Percentiles rank a stretch among this genome's conserved stretches.
Evolutionary conservation across 139 green algal species (phyloP).

Genomic region (Chlamydomonas urium): DNA sequence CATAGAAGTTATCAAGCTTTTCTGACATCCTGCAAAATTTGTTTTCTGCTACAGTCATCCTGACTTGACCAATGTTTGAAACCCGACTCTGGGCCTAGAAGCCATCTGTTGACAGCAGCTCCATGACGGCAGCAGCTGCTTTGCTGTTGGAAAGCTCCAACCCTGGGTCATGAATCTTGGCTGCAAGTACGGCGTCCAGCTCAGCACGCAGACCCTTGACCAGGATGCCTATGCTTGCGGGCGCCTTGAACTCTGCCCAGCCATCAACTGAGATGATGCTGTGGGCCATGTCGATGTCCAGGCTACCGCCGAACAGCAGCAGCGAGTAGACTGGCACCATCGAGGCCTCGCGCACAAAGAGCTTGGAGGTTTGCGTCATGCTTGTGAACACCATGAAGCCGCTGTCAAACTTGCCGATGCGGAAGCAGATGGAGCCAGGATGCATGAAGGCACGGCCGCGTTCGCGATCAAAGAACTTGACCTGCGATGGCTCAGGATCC

Average conservation of each 20-base stretch:
- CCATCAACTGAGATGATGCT: slow-evolving; percentile 56
- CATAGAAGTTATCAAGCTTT: too few species aligned
- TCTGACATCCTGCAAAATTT: too few species aligned
- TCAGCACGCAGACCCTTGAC: slow-evolving; percentile 67
- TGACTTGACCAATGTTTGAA: too few species aligned
- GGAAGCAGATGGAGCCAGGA: slow-evolving; percentile 82
- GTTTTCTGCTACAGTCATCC: too few species aligned
- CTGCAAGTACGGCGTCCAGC: slow-evolving; percentile 59
- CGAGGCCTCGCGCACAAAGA: slow-evolving; percentile 6
- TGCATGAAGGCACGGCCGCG: slow-evolving; percentile 89
- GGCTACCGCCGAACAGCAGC: slow-evolving; percentile 77
- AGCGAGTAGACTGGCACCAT: slow-evolving; percentile 69
- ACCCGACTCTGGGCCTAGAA: too few species aligned
- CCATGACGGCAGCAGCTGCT: slow-evolving; percentile 53
- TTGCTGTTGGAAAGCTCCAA: slow-evolving; percentile 48
- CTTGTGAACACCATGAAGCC: slow-evolving; percentile 86
- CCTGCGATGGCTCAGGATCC: slow-evolving; percentile 21
- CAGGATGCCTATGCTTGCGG: slow-evolving; percentile 55
- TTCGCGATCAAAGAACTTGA: slow-evolving; percentile 68
- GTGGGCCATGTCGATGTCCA: slow-evolving; percentile 49
- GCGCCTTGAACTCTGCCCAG: slow-evolving; percentile 64
- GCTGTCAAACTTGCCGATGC: slow-evolving; percentile 54
- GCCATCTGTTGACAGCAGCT: slow-evolving; percentile 68
- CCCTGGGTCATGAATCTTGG: slow-evolving; percentile 64
- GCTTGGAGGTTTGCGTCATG: slow-evolving; percentile 50